phyloP scores from a whole-genome alignment of 2,329 filamentous ascomycete species.

The Annulohypoxylon truncatum region DNA sequence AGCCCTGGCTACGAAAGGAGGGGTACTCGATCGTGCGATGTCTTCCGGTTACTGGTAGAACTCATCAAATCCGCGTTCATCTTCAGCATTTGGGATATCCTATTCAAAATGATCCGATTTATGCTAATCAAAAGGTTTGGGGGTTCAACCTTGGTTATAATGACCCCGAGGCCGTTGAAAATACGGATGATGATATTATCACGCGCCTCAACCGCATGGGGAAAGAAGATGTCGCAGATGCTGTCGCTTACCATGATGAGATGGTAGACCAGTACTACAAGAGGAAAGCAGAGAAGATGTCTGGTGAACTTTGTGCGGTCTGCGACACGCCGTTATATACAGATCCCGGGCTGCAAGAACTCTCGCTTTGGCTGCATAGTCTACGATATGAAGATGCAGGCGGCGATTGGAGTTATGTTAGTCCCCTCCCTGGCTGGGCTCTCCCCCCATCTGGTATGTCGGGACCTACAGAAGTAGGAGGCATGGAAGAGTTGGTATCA shows the following conservation, averaged over 20 bases:
- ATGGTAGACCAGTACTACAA: conserved; percentile 93
- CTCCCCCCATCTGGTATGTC: conserved; percentile 78
- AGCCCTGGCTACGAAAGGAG: conserved; percentile 65
- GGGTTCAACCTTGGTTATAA: conserved; percentile 79
- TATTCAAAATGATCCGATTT: conserved; percentile 97
- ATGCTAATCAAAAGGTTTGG: conserved; percentile 94
- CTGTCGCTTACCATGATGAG: conserved; percentile 92
- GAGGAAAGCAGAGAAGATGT: conserved; percentile 92
- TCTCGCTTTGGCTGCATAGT: conserved; percentile 94
- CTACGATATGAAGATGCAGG: conserved; percentile 86
- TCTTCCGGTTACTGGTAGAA: conserved; percentile 90
- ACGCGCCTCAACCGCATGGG: conserved; percentile 88
- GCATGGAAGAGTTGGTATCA: conserved; percentile 68
- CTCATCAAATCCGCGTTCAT: conserved; percentile 94
- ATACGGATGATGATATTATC: conserved; percentile 91
- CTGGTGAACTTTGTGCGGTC: conserved; percentile 81
- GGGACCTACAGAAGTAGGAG: conserved; percentile 76
- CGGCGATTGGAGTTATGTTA: conserved; percentile 88
- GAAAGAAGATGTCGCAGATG: conserved; percentile 90
- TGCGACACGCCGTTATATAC: conserved; percentile 93
- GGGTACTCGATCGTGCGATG: conserved; percentile 97
- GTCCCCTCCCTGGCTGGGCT: conserved; percentile 86
- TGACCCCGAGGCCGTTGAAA: conserved; percentile 72
- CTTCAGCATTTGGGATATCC: conserved; percentile 94
- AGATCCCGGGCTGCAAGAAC: conserved; percentile 88